Evolutionary conservation across 2,329 filamentous ascomycete genomes (phyloP).

Genomic region (Stachybotrys chartarum): DNA sequence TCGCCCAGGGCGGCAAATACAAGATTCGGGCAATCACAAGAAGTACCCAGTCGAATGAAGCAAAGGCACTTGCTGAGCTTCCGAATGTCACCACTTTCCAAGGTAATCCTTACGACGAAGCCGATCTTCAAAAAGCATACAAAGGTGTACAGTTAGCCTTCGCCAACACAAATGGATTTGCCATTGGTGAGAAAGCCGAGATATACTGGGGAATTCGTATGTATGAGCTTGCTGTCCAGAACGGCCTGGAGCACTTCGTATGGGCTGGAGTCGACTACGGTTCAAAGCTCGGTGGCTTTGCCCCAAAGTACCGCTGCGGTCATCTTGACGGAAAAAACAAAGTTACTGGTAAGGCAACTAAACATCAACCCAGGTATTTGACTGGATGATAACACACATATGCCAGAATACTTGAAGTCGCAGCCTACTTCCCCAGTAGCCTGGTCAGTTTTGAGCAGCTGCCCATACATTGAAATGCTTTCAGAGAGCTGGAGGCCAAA

Average conservation of each 20-base stretch:
- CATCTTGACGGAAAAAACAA: slow-evolving; percentile 41
- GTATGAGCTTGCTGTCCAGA: slow-evolving; percentile 34
- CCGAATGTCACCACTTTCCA: background rate
- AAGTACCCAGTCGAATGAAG: background rate
- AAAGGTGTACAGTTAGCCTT: background rate
- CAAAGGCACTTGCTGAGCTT: background rate
- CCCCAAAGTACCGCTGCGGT: slow-evolving; percentile 34
- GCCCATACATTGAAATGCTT: background rate
- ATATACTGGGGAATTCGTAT: slow-evolving; percentile 38
- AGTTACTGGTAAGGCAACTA: background rate
- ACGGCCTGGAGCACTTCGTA: slow-evolving; percentile 33
- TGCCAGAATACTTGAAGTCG: background rate
- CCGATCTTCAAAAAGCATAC: background rate
- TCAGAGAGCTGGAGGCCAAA: background rate
- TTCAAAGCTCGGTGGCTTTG: slow-evolving; percentile 39
- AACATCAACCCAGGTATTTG: background rate
- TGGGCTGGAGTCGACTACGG: slow-evolving; percentile 43
- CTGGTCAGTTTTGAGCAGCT: background rate
- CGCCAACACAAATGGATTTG: background rate
- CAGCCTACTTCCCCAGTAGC: background rate
- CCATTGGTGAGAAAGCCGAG: slow-evolving; percentile 40
- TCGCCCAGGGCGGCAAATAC: background rate
- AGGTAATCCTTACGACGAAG: background rate
- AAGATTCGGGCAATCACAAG: background rate
- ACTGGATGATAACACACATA: background rate